Conservation (phyloP, 352 stramenopile genomes). For the Phytophthora fragariae region DNA sequence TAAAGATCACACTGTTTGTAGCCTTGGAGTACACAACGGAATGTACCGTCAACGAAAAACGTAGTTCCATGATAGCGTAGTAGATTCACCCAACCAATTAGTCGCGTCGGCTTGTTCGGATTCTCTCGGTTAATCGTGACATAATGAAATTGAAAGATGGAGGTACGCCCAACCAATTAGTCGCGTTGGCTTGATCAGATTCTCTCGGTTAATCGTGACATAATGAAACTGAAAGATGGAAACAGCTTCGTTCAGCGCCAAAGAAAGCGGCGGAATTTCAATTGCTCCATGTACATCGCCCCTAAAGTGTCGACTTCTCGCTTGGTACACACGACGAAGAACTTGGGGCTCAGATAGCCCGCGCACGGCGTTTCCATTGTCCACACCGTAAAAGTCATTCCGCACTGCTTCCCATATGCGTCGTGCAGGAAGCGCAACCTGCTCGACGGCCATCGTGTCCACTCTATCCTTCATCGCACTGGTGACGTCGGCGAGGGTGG, state of each 20-base stretch:
- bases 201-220: not conserved
- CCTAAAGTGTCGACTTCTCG: slow-evolving; percentile 12
- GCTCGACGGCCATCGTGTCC: not conserved
- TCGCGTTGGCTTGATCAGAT: slow-evolving; percentile 14
- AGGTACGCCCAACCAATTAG: slow-evolving; percentile 3
- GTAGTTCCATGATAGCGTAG: not conserved
- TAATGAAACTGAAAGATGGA: slow-evolving; percentile 27
- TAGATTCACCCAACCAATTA: not conserved
- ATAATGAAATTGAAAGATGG: slow-evolving; percentile 26
- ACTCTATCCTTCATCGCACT: slow-evolving; percentile 5
- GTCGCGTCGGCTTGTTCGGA: slow-evolving; percentile 9
- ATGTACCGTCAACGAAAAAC: not conserved
- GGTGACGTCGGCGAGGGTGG: not conserved
- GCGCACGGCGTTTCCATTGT: slow-evolving; percentile 11
- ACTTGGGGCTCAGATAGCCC: slow-evolving; percentile 19
- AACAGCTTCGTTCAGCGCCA: slow-evolving; percentile 8
- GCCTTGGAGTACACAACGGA: not conserved
- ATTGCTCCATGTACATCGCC: slow-evolving; percentile 23
- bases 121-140: slow-evolving; percentile 2
- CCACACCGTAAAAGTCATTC: not conserved
- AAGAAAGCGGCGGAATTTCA: slow-evolving; percentile 19
- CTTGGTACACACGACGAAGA: slow-evolving; percentile 17
- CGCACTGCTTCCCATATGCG: slow-evolving; percentile 7
- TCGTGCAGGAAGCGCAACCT: not conserved
- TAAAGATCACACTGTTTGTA: not conserved